phyloP scores from a whole-genome alignment of 345 rosid species.

The Acer campestre region DNA sequence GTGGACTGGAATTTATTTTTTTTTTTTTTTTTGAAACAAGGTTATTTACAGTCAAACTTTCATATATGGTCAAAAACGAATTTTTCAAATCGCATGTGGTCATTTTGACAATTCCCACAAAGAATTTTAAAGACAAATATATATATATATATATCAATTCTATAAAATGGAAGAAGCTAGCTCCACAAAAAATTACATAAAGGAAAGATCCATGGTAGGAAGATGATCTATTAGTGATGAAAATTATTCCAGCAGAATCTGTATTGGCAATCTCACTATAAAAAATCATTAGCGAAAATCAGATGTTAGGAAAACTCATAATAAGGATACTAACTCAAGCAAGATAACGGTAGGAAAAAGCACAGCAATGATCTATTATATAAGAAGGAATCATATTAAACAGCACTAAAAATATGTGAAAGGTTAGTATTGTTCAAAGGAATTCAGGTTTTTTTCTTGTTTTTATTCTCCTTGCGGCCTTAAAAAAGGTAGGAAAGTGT shows the following conservation, averaged over 20 bases:
- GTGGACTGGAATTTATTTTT: no score
- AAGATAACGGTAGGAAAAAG: neutral
- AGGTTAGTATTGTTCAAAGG: neutral
- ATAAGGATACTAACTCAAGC: neutral
- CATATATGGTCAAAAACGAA: no score
- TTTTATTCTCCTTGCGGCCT: neutral
- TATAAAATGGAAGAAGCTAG: neutral
- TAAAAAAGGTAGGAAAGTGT: neutral
- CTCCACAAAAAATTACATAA: neutral
- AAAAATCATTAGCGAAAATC: constrained; percentile 1
- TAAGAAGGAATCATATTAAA: no score
- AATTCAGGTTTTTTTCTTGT: neutral
- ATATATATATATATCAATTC: neutral
- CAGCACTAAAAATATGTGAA: neutral
- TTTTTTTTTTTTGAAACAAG: no score
- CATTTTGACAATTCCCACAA: no score
- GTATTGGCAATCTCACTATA: neutral
- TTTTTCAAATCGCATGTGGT: no score
- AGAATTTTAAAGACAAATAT: neutral
- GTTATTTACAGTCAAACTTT: no score
- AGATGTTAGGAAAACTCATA: neutral
- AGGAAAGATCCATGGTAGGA: neutral
- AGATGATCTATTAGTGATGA: neutral
- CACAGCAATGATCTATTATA: neutral
- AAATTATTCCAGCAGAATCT: neutral